phyloP scores from a whole-genome alignment of 441 rosid genomes.

The Adansonia rubrostipa region DNA sequence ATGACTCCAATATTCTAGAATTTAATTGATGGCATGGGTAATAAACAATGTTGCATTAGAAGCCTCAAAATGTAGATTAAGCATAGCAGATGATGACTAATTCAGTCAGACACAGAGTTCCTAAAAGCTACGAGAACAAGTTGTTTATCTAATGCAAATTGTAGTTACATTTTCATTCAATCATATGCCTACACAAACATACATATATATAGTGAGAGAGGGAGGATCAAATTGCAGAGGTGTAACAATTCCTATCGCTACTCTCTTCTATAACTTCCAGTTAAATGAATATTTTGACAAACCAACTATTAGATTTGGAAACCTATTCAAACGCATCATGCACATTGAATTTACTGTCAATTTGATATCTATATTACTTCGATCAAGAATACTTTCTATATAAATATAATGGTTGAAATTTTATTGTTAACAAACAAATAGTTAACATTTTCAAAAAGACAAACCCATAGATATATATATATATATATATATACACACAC shows the following conservation, averaged over 20 bases:
- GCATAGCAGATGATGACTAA: not conserved
- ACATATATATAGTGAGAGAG: not conserved
- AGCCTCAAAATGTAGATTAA: not conserved
- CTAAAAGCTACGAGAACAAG: not conserved
- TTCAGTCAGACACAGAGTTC: not conserved
- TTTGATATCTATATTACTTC: not conserved
- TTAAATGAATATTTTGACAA: not conserved
- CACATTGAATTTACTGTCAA: not conserved
- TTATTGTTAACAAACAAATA: too few relatives aligned
- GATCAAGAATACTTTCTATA: too few relatives aligned
- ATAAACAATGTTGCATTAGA: not conserved
- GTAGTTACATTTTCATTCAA: not conserved
- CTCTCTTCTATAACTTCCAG: not conserved
- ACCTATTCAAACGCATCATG: not conserved
- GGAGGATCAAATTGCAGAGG: not conserved
- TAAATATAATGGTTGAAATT: too few relatives aligned
- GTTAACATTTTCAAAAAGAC: too few relatives aligned
- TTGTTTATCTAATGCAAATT: not conserved
- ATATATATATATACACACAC: too few relatives aligned
- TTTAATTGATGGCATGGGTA: not conserved
- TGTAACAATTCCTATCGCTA: not conserved
- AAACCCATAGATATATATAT: too few relatives aligned
- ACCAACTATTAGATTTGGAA: not conserved
- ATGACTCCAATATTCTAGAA: not conserved
- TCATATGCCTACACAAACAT: not conserved